These are phyloP conservation scores for Russula vinacea DNA, from an alignment of 768 basidiomycete genomes.

Conservation along the genomic window DNA sequence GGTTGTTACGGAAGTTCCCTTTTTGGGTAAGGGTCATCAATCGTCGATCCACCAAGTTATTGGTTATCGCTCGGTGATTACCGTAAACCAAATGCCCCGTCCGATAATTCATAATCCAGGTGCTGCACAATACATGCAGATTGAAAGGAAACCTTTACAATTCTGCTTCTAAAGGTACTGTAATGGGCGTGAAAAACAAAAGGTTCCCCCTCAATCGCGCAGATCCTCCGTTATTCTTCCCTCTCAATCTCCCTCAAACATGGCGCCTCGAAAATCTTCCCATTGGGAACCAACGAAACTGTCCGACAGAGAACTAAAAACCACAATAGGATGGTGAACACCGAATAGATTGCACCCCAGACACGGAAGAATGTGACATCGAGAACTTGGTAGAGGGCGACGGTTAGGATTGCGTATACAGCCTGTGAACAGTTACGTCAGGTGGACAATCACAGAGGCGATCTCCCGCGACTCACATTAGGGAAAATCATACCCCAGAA, in stretches of 20 bases:
- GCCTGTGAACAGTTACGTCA: conserved; percentile 40
- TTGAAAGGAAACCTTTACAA: neutral
- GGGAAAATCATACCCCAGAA: conserved; percentile 74
- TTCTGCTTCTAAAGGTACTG: neutral
- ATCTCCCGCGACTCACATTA: conserved; percentile 46
- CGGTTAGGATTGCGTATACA: conserved; percentile 64
- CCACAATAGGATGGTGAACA: conserved; percentile 53
- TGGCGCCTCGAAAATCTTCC: conserved; percentile 46
- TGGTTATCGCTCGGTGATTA: no score
- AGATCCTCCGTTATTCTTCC: neutral
- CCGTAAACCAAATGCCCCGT: no score
- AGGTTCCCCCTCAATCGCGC: neutral
- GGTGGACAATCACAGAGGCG: neutral
- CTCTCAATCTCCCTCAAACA: conserved; percentile 37
- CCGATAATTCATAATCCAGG: no score
- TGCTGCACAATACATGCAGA: no score
- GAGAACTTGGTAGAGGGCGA: conserved; percentile 48
- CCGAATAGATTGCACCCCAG: conserved; percentile 54
- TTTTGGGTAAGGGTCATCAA: neutral
- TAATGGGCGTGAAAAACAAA: no score
- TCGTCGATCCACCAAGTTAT: no score
- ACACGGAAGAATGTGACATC: conserved; percentile 55
- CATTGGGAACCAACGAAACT: conserved; percentile 35
- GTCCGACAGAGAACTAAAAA: conserved; percentile 47
- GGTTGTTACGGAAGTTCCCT: neutral